Evolutionary conservation across 2,329 filamentous ascomycete species (phyloP), one percentile per base, ranked within the genome.

Genomic region (Pseudogymnoascus sp.): DNA sequence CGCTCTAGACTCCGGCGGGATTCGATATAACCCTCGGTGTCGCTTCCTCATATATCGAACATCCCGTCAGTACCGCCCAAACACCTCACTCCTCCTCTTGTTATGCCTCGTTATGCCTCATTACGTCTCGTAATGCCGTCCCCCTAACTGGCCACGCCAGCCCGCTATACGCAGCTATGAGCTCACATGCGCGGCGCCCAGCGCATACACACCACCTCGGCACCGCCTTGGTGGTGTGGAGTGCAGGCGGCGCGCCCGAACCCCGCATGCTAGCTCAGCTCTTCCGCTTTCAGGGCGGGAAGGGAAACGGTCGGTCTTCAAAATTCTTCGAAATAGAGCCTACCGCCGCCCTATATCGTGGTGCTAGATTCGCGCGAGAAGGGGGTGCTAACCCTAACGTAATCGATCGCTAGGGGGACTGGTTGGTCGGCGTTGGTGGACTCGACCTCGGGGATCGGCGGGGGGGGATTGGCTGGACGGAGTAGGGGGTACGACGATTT

Each of bases 241-340:
- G 50, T 31, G 46, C 11, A 18, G 14, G 46, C 46, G 46, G 46
- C 46, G 25, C 46, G 5, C n/a, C 50, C 50, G 50, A 12, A 56
- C 46, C 46, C 46, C 46, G 46, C 46, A 56, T 56, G 4, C 46
- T 56, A 56, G 14, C 23, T 53, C 18, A 44, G 10, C 46, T 31
- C 8, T n/a, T 5, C 4, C n/a, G 25, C 44, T 28, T 16, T 53
- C 28, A 23, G 21, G 12, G 21, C 44, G 21, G 44, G 42, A 53
- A 14, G 5, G 23, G 14, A 53, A 12, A 5, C 18, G 28, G n/a
- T 56, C 16, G 16, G 21, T 23, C 21, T 23, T 16, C 50, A 34
- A 25, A 56, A 56, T 56, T 56, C 50, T 56, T 56, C 50, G 50
- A 56, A 56, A 56, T 56, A 56, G 50, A 56, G 28, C 28, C 4